Conservation (phyloP, 139 green algal species). For the Chlorella vulgaris region DNA sequence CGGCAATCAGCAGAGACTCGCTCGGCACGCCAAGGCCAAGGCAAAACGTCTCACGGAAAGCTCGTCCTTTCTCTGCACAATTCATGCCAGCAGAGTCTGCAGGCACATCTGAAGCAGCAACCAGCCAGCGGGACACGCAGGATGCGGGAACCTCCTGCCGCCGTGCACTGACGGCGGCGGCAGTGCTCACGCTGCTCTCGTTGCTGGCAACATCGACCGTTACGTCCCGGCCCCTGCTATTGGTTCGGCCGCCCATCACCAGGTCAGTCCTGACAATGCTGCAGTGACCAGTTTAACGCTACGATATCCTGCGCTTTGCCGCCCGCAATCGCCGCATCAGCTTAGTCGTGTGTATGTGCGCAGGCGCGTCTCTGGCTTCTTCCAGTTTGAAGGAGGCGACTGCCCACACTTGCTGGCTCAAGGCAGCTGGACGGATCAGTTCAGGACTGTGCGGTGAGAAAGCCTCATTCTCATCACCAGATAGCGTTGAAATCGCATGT, state of each 20-base stretch:
- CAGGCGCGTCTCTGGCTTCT: slow-evolving; percentile 8
- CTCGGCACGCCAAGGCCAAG: too few relatives aligned
- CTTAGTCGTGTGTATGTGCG: not conserved
- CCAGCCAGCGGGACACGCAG: not conserved
- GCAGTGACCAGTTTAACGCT: not conserved
- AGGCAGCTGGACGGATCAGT: slow-evolving; percentile 12
- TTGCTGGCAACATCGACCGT: not conserved
- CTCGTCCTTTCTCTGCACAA: too few relatives aligned
- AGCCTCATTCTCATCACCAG: too few relatives aligned
- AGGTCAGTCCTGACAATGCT: slow-evolving; percentile 1
- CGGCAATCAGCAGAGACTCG: too few relatives aligned
- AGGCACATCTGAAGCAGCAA: not conserved
- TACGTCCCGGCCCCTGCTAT: not conserved
- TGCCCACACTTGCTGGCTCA: not conserved
- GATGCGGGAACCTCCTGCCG: too few relatives aligned
- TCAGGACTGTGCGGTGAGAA: not conserved
- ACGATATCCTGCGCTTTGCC: not conserved
- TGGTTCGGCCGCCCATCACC: slow-evolving; percentile 12
- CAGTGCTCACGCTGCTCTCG: not conserved
- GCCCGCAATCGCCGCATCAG: not conserved
- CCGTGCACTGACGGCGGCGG: slow-evolving; percentile 2
- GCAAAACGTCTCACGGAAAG: too few relatives aligned
- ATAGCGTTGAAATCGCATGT: too few relatives aligned
- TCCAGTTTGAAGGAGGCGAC: not conserved
- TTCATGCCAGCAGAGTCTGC: too few relatives aligned